phyloP scores from a whole-genome alignment of 768 basidiomycete genomes.

The Leccinellum luteum region DNA sequence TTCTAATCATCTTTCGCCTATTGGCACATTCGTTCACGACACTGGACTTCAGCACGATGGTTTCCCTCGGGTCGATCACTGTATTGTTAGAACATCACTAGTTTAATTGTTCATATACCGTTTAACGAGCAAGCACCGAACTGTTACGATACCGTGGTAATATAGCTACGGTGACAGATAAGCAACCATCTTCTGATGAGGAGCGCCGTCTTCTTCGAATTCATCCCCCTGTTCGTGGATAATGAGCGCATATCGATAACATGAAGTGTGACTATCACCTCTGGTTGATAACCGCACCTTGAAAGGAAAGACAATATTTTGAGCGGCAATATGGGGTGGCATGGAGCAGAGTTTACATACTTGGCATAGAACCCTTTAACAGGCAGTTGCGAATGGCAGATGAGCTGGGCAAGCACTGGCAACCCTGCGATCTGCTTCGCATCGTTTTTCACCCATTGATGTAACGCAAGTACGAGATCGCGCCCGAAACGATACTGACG shows the following conservation, averaged over 20 bases:
- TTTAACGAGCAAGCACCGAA: conserved; percentile 20
- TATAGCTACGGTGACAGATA: conserved; percentile 43
- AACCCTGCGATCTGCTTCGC: conserved; percentile 18
- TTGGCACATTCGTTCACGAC: conserved; percentile 27
- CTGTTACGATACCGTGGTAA: conserved; percentile 22
- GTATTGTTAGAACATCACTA: conserved; percentile 41
- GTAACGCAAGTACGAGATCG: conserved; percentile 60
- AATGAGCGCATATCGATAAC: conserved; percentile 26
- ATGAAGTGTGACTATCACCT: conserved; percentile 44
- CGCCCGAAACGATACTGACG: conserved; percentile 64
- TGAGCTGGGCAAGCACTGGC: conserved; percentile 42
- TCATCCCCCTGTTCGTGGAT: conserved; percentile 52
- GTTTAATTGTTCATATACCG: conserved; percentile 34
- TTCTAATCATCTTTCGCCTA: conserved; percentile 32
- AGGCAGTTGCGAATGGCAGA: conserved; percentile 67
- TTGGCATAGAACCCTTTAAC: conserved; percentile 74
- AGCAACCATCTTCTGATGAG: conserved; percentile 81
- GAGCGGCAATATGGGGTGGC: conserved; percentile 11
- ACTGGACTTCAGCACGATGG: conserved; percentile 30
- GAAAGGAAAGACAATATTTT: conserved; percentile 15
- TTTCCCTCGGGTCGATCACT: conserved; percentile 34
- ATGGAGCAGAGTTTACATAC: conserved; percentile 38
- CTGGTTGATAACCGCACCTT: conserved; percentile 67
- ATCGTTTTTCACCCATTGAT: conserved; percentile 55
- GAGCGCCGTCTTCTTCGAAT: conserved; percentile 82